Conservation (phyloP, 192 early-diverging fungal genomes). For the Umbelopsis isabellina region DNA sequence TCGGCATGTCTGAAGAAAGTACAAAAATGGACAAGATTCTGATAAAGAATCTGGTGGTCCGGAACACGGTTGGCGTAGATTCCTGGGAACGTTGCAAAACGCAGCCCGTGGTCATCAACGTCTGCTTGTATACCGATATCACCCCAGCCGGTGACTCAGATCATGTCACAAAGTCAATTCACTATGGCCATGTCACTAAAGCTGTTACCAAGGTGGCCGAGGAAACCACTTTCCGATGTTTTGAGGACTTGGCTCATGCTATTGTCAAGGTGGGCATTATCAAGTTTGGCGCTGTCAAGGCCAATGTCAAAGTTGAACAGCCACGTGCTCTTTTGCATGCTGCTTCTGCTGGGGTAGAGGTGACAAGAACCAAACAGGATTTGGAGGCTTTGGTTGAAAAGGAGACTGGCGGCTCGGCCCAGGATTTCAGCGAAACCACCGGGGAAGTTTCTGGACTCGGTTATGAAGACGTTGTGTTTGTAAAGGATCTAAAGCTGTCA, state of each 20-base stretch:
- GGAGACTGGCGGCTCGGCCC: slow-evolving; percentile 7
- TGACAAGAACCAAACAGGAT: slow-evolving; percentile 75
- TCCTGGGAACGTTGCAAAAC: slow-evolving; percentile 89
- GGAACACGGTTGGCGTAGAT: slow-evolving; percentile 88
- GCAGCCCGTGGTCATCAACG: slow-evolving; percentile 85
- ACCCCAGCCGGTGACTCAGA: slow-evolving; percentile 78
- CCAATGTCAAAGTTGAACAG: slow-evolving; percentile 79
- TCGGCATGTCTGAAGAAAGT: too few species aligned
- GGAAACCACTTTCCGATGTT: slow-evolving; percentile 66
- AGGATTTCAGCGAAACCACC: slow-evolving; percentile 34
- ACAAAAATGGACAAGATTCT: slow-evolving; percentile 62
- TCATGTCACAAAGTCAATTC: slow-evolving; percentile 77
- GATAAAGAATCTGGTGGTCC: slow-evolving; percentile 78
- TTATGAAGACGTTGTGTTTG: slow-evolving; percentile 79
- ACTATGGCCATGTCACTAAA: slow-evolving; percentile 83
- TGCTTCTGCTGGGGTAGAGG: slow-evolving; percentile 83
- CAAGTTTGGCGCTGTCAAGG: slow-evolving; percentile 65
- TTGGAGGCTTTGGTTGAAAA: slow-evolving; percentile 23
- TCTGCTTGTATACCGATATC: slow-evolving; percentile 76
- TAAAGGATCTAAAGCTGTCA: slow-evolving; percentile 76
- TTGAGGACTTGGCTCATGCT: slow-evolving; percentile 73
- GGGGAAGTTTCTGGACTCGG: slow-evolving; percentile 45
- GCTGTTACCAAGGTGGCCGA: slow-evolving; percentile 77
- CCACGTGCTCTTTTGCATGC: slow-evolving; percentile 92
- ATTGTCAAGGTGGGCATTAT: slow-evolving; percentile 63